These are phyloP conservation scores for Rosa lucieae DNA, from an alignment of 306 rosid species.

Conservation along the genomic window DNA sequence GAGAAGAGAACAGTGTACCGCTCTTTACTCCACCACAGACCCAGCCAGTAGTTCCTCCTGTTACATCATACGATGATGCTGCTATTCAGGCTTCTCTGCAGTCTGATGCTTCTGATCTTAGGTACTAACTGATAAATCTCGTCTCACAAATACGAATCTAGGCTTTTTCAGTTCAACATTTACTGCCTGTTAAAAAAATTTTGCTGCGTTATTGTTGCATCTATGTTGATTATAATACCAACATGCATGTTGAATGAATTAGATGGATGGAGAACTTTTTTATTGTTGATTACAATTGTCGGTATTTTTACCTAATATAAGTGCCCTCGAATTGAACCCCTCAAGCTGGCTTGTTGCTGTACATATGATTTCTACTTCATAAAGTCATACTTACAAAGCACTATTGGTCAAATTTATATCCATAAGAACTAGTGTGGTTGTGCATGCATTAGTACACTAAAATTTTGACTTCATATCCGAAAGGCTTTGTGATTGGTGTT, in stretches of 20 bases:
- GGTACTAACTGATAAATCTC: slow-evolving; percentile 46
- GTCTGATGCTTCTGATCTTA: slow-evolving; percentile 84
- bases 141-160: not conserved
- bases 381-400: not conserved
- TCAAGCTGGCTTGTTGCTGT: not conserved
- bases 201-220: not conserved
- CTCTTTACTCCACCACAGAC: slow-evolving; percentile 94
- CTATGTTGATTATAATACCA: not conserved
- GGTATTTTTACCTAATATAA: not conserved
- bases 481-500: slow-evolving; percentile 9
- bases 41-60: slow-evolving; percentile 59
- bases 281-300: not conserved
- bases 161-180: not conserved
- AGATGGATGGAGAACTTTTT: not conserved
- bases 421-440: not conserved
- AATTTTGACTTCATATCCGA: not conserved
- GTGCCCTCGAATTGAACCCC: not conserved
- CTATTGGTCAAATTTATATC: not conserved
- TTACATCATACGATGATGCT: slow-evolving; percentile 53
- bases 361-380: not conserved
- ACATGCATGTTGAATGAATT: not conserved
- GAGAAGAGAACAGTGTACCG: slow-evolving; percentile 73
- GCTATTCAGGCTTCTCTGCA: slow-evolving; percentile 89
- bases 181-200: not conserved
- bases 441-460: not conserved